phyloP scores from a whole-genome alignment of 78 protist species.

The Emiliania huxleyi region DNA sequence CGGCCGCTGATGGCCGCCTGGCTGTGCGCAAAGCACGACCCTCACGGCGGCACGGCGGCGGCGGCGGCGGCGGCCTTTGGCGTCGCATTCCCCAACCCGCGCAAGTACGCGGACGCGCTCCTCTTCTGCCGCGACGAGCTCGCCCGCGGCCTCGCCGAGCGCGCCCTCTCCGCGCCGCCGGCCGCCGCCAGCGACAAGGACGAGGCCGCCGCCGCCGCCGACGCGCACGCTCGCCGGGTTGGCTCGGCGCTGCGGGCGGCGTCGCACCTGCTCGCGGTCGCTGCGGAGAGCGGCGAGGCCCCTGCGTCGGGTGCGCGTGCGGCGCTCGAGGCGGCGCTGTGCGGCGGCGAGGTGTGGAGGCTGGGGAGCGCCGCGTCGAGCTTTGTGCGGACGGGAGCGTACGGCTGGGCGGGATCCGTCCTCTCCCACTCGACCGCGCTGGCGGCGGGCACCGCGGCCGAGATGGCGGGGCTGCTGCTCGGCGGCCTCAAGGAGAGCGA shows the following conservation, averaged over 20 bases:
- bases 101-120: slow-evolving; percentile 23
- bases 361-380: too few relatives aligned
- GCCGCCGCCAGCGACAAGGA: not conserved
- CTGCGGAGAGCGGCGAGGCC: too few relatives aligned
- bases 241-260: not conserved
- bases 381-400: too few relatives aligned
- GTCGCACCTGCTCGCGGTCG: not conserved
- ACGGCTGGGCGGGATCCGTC: too few relatives aligned
- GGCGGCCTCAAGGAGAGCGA: too few relatives aligned
- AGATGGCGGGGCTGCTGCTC: too few relatives aligned
- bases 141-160: not conserved
- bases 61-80: slow-evolving; percentile 17
- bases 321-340: too few relatives aligned
- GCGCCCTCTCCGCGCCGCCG: not conserved
- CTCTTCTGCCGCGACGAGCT: not conserved
- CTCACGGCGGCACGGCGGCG: not conserved
- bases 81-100: not conserved
- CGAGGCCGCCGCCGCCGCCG: slow-evolving; percentile 3
- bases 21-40: not conserved
- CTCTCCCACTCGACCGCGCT: too few relatives aligned
- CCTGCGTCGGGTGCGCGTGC: too few relatives aligned
- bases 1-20: not conserved
- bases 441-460: too few relatives aligned
- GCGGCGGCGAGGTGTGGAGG: too few relatives aligned
- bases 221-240: not conserved